Base-by-base conservation (phyloP, 352 stramenopile genomes). In the Phytophthora sp. region DNA sequence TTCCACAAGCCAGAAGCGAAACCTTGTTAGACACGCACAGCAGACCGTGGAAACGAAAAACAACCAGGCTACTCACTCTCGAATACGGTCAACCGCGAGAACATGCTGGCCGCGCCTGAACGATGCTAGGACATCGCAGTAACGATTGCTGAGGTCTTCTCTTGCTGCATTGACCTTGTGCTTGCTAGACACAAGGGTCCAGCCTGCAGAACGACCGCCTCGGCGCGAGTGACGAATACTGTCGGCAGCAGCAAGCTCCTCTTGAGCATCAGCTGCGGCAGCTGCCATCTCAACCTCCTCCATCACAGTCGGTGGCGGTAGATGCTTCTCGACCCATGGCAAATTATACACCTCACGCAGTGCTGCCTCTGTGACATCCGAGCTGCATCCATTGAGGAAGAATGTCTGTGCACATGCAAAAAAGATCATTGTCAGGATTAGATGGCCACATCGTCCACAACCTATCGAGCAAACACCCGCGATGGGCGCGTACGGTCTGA, bases 321-420 rank as follows among this genome's bases (percentile, higher is more conserved):
- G 1, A 5, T 58, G 23, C 20, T 68, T 66, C 18, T 67, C 36
- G 12, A 71, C 63, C 16, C 86, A 35, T 1, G 82, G 74, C 1
- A 89, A 62, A 23, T 85, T 68, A 59, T 86, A 90, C 20, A 88
- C 79, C 63, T 92, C 80, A 6, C 81, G 81, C 7, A 92, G 63
- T 8, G 78, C 73, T 6, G 80, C 84, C 52, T 92, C 84, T 0
- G 84, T 90, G 16, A 79, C 80, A 50, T 86, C 79, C 12, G 78
- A 90, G 51, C 75, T 92, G 45, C 73, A 77, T 16, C 74, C 73
- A 58, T 92, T 92, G 8, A 92, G 45, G 55, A 81, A 82, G 33
- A 90, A 89, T 18, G 81, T 89, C 84, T 92, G 63, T 41, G 45
- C 31, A 72, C 26, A 66, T 27, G 42, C 18, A 66, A 51, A 35